Conservation (phyloP, 306 rosid species). For the Lathyrus aphaca region DNA sequence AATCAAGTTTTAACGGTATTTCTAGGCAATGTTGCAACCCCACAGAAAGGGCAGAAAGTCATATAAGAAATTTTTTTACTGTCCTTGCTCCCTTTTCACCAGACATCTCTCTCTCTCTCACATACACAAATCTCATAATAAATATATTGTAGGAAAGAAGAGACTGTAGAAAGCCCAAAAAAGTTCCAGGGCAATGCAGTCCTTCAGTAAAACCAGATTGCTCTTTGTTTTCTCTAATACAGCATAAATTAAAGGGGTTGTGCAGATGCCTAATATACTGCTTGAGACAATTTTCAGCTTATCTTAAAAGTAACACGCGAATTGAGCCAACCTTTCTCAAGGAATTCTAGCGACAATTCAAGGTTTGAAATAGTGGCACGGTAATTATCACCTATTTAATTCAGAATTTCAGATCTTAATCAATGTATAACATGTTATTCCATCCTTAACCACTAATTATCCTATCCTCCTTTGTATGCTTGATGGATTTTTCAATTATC, state of each 20-base stretch:
- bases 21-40: conserved; percentile 9
- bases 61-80: conserved; percentile 25
- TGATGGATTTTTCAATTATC: conserved; percentile 29
- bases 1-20: not conserved
- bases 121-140: conserved; percentile 10
- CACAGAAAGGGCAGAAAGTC: conserved; percentile 13
- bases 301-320: not conserved
- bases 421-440: conserved; percentile 12
- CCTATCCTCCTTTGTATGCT: conserved; percentile 14
- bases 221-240: not conserved
- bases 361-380: not conserved
- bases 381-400: conserved; percentile 21
- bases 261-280: not conserved
- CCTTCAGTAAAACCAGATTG: conserved; percentile 20
- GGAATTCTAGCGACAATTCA: conserved; percentile 10
- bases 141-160: conserved; percentile 24
- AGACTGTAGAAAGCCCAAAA: conserved; percentile 16
- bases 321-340: conserved; percentile 29
- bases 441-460: conserved; percentile 5
- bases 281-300: conserved; percentile 19
- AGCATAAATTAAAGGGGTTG: not conserved
- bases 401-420: conserved; percentile 19
- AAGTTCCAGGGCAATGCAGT: not conserved
- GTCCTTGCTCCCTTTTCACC: not conserved
- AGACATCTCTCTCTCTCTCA: not conserved